Percentiles rank a stretch among this genome's conserved stretches.
These are phyloP conservation scores for Lepidopterella palustris DNA, from an alignment of 495 filamentous ascomycete species.

Conservation along the genomic window DNA sequence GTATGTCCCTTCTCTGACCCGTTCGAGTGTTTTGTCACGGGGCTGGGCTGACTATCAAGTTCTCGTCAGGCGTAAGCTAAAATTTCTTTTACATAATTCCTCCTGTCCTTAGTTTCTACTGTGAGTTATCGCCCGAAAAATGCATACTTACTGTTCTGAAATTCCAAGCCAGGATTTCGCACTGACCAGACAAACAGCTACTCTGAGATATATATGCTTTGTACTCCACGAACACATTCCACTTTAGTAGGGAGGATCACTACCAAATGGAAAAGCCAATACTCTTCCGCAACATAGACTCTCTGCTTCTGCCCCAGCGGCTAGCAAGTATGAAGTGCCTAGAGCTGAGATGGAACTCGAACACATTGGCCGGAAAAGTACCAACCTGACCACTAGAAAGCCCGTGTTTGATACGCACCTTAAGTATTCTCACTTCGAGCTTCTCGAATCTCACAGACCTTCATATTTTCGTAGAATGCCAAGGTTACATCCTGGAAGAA, in stretches of 20 bases:
- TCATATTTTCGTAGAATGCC: neutral
- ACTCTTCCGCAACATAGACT: neutral
- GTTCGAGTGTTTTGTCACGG: neutral
- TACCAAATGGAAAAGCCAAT: neutral
- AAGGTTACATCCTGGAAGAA: neutral
- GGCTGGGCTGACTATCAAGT: neutral
- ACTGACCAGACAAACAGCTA: neutral
- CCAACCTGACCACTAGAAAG: neutral
- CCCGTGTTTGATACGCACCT: neutral
- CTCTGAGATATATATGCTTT: neutral
- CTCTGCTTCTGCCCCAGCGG: neutral
- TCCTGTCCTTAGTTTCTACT: neutral
- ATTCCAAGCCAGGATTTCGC: neutral
- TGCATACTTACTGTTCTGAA: neutral
- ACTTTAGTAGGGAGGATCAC: too few relatives aligned
- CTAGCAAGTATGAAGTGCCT: neutral
- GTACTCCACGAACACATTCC: neutral
- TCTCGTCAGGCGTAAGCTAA: neutral
- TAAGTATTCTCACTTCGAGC: neutral
- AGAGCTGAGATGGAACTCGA: neutral
- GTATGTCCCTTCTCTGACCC: neutral
- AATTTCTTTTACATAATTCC: neutral
- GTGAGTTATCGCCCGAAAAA: too few relatives aligned
- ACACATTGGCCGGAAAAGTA: neutral
- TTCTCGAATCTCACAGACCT: neutral